Evolutionary conservation across 139 green algal species (phyloP), one percentile per base, ranked within the genome.

Genomic region (Coccomyxa sp.): DNA sequence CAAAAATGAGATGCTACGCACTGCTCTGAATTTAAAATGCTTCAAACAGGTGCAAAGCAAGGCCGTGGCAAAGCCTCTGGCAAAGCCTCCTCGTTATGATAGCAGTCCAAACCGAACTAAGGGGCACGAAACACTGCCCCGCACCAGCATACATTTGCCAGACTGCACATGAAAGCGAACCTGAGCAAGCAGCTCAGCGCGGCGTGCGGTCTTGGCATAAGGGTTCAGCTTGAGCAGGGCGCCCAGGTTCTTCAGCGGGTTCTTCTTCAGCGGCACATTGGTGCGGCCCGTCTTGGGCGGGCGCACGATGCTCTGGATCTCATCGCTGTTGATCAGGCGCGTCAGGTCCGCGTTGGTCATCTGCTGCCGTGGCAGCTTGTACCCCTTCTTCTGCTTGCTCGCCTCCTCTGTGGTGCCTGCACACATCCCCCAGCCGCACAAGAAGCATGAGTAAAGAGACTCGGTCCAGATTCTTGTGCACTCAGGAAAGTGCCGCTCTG

Each of bases 201-300:
- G 90, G 84, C 89, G 90, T 27, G 87, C 89, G 17, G 86, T 87
- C 83, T 95, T 95, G 81, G 96, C 96, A 84, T 98, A 97, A 18
- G 97, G 97, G 94, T 99, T 99, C 85, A 99, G 94, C 92, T 97
- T 98, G 79, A 98, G 85, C 91, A 99, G 91, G 60, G 95, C 95
- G 75, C 92, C 92, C 88, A 98, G 86, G 94, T 99, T 99, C 89
- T 95, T 96, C 78, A 99, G 90, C 10, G 97, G 97, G 93, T 99
- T 99, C 92, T 98, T 98, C 94, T 99, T 98, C 51, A 98, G 92
- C 1, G 94, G 87, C 0, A 82, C 76, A 81, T 84, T 67, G 14
- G 13, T 30, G 63, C 77, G 71, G 27, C 60, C 67, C 76, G 58
- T 80, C 78, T 84, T 84, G 68, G 81, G 68, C 27, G 83, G 79